Conservation (phyloP, 805 yeast species). For the Brettanomyces custersianus region DNA sequence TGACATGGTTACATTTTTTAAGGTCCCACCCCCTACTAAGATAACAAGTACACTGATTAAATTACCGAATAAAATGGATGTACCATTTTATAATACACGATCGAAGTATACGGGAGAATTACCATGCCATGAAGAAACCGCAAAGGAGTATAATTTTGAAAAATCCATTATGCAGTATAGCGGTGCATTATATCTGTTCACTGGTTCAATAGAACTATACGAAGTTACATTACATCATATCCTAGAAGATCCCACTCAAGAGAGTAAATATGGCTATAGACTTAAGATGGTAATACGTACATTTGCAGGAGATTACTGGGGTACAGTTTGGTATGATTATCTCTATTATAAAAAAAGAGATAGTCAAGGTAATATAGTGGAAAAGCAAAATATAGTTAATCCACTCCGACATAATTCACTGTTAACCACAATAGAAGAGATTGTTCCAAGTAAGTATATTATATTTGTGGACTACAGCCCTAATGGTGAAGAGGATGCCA, state of each 20-base stretch:
- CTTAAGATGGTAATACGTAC: conserved; percentile 9
- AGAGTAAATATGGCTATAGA: conserved; percentile 9
- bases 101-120: not conserved
- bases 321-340: conserved; percentile 6
- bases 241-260: conserved; percentile 6
- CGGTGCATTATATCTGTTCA: conserved; percentile 12
- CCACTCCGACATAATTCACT: conserved; percentile 1
- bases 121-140: not conserved
- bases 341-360: not conserved
- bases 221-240: conserved; percentile 7
- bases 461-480: conserved; percentile 11
- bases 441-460: conserved; percentile 15
- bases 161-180: conserved; percentile 11
- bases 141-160: conserved; percentile 9
- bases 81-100: conserved; percentile 2
- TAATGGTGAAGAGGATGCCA: conserved; percentile 3
- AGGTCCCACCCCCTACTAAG: conserved; percentile 15
- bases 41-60: not conserved
- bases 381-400: conserved; percentile 10
- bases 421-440: conserved; percentile 15
- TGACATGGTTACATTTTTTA: conserved; percentile 18
- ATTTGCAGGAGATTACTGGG: conserved; percentile 11
- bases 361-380: conserved; percentile 6
- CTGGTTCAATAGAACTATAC: conserved; percentile 16
- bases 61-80: not conserved